phyloP scores from a whole-genome alignment of 495 filamentous ascomycete species.

The Peziza echinospora region DNA sequence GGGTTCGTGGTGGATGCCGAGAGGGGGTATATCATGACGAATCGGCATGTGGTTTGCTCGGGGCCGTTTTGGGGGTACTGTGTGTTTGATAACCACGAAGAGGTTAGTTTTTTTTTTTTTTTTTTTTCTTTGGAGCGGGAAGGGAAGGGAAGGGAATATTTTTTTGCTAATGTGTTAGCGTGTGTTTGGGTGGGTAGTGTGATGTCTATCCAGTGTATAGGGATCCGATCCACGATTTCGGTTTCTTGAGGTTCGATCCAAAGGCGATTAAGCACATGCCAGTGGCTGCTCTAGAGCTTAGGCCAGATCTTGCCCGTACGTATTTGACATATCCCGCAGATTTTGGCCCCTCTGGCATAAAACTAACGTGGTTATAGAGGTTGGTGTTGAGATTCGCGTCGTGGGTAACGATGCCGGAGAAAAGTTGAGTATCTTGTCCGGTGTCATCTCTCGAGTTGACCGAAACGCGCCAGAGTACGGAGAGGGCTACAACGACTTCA shows the following conservation, averaged over 20 bases:
- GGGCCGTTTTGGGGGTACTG: slow-evolving; percentile 96
- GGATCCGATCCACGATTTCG: slow-evolving; percentile 96
- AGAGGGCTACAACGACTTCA: slow-evolving; percentile 97
- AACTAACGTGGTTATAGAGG: slow-evolving; percentile 21
- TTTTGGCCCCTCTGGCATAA: not conserved
- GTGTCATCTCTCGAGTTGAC: slow-evolving; percentile 88
- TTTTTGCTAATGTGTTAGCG: too few species aligned
- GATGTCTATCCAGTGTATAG: slow-evolving; percentile 96
- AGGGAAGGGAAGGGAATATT: too few species aligned
- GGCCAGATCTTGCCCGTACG: slow-evolving; percentile 62
- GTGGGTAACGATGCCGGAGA: slow-evolving; percentile 98
- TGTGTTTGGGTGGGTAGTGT: slow-evolving; percentile 31
- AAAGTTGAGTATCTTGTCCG: slow-evolving; percentile 93
- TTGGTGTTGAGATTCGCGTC: slow-evolving; percentile 83
- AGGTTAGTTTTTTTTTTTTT: slow-evolving; percentile 27
- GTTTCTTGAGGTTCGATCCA: slow-evolving; percentile 86
- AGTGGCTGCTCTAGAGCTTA: slow-evolving; percentile 51
- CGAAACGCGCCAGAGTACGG: slow-evolving; percentile 96
- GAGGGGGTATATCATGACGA: slow-evolving; percentile 72
- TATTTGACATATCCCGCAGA: slow-evolving; percentile 1
- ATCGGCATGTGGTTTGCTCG: slow-evolving; percentile 85
- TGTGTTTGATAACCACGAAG: slow-evolving; percentile 95
- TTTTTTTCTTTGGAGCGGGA: too few species aligned
- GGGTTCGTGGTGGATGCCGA: slow-evolving; percentile 96
- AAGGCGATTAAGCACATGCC: slow-evolving; percentile 92